Conservation (phyloP, 2,329 filamentous ascomycete genomes). For the Fusarium guadeloupense region DNA sequence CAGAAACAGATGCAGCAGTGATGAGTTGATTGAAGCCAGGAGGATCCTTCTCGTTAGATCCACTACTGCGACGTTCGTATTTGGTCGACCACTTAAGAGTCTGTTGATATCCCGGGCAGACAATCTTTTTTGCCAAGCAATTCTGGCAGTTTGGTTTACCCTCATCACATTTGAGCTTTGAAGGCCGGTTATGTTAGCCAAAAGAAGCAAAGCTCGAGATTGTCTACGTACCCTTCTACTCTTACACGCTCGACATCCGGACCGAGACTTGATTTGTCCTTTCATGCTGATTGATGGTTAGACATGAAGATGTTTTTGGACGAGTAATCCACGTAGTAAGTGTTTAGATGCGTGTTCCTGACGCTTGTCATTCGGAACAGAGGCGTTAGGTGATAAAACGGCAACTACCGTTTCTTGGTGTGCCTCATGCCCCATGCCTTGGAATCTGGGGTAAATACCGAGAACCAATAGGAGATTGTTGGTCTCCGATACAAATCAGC, state of each 20-base stretch:
- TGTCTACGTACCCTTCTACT: constrained; percentile 10
- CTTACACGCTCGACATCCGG: constrained; percentile 25
- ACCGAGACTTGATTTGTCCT: constrained; percentile 24
- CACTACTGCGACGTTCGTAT: constrained; percentile 10
- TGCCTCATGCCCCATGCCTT: background rate
- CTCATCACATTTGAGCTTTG: constrained; percentile 30
- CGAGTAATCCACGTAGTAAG: background rate
- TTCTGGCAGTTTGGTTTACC: constrained; percentile 21
- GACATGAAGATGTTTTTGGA: background rate
- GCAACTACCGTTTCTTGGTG: background rate
- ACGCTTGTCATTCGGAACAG: constrained; percentile 8
- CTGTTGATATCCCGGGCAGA: constrained; percentile 28
- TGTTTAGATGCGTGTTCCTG: background rate
- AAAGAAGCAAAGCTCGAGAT: background rate
- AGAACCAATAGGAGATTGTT: constrained; percentile 16
- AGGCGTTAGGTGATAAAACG: background rate
- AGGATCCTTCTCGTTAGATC: background rate
- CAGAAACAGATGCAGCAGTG: constrained; percentile 19
- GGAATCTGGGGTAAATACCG: background rate
- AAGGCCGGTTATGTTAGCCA: background rate
- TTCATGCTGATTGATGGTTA: constrained; percentile 6
- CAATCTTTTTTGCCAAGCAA: constrained; percentile 1
- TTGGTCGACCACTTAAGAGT: constrained; percentile 33
- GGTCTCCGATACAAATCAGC: constrained; percentile 3
- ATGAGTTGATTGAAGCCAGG: constrained; percentile 24